phyloP scores from a whole-genome alignment of 305 asterid species.

The Fraxinus velutina region DNA sequence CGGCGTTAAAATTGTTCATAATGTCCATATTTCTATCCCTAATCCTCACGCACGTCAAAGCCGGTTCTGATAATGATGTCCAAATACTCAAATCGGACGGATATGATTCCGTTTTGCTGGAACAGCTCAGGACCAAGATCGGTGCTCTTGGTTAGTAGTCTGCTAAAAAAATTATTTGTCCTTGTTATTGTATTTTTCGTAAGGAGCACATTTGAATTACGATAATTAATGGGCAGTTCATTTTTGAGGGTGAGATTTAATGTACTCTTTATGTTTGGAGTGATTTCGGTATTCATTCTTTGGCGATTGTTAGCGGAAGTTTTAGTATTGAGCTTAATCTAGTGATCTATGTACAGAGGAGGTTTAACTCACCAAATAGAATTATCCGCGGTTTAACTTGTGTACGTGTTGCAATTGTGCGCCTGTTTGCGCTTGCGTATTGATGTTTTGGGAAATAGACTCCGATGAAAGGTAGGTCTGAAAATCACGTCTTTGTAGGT shows the following conservation, averaged over 20 bases:
- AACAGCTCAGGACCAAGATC: constrained; percentile 51
- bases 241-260: not conserved
- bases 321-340: not conserved
- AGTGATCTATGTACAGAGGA: constrained; percentile 3
- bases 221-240: not conserved
- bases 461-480: not conserved
- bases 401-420: not conserved
- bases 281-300: too few relatives aligned
- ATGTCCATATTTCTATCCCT: constrained; percentile 33
- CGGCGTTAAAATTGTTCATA: constrained; percentile 34
- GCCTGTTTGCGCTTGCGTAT: not conserved
- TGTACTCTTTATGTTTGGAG: not conserved
- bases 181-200: constrained; percentile 2
- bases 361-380: constrained; percentile 1
- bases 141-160: constrained; percentile 51
- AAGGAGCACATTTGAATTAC: not conserved
- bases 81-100: constrained; percentile 34
- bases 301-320: not conserved
- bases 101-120: constrained; percentile 35
- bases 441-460: not conserved
- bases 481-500: not conserved
- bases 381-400: not conserved
- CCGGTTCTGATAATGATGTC: constrained; percentile 38
- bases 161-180: not conserved
- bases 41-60: constrained; percentile 33